Conservation (phyloP, 371 early-diverging fungal genomes). For the Mortierella sp. region DNA sequence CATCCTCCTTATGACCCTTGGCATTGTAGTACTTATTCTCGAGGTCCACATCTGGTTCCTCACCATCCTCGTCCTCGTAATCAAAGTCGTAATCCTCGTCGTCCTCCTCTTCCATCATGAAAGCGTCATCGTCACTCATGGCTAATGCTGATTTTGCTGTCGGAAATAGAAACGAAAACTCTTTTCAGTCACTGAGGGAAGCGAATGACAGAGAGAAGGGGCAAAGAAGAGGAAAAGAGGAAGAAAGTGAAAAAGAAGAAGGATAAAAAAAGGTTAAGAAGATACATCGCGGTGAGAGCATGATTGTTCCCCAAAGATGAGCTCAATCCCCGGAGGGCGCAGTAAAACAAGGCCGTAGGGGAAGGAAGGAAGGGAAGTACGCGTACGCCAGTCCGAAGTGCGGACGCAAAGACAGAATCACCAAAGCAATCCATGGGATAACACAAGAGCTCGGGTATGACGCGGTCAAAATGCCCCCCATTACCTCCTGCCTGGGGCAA, state of each 20-base stretch:
- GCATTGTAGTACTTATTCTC: slow-evolving; percentile 97
- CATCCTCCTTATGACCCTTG: slow-evolving; percentile 91
- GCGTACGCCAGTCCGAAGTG: too few relatives aligned
- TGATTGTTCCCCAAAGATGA: too few relatives aligned
- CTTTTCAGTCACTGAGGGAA: background rate
- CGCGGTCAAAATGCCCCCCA: too few relatives aligned
- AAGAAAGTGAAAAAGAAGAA: too few relatives aligned
- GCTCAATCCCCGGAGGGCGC: too few relatives aligned
- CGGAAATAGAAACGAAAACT: background rate
- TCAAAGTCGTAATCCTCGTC: slow-evolving; percentile 88
- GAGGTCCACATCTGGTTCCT: slow-evolving; percentile 86
- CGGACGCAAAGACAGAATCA: too few relatives aligned
- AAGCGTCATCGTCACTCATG: slow-evolving; percentile 64
- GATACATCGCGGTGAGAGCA: too few relatives aligned
- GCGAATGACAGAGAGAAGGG: background rate
- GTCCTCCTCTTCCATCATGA: slow-evolving; percentile 62
- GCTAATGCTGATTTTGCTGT: background rate
- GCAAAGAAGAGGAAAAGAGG: background rate
- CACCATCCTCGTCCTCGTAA: slow-evolving; percentile 90
- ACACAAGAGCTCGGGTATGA: too few relatives aligned
- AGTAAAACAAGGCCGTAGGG: too few relatives aligned
- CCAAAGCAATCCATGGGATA: too few relatives aligned
- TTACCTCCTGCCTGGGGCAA: too few relatives aligned
- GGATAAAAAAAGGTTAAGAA: background rate
- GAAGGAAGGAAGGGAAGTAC: too few relatives aligned